Conservation (phyloP, 2,329 filamentous ascomycete species). For the Cryoendolithus antarcticus region DNA sequence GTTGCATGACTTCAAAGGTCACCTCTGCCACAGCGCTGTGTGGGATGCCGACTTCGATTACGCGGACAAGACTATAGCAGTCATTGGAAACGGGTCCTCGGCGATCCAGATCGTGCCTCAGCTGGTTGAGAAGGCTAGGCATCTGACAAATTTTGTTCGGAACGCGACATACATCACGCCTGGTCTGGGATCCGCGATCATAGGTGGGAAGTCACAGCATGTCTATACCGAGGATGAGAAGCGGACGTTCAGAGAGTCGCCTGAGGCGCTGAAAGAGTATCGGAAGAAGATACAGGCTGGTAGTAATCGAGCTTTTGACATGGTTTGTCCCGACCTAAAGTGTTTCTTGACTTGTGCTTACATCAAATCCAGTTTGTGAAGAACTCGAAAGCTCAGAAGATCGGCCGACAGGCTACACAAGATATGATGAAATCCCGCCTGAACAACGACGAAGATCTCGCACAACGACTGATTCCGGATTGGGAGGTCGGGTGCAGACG, state of each 20-base stretch:
- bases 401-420: conserved; percentile 11
- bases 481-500: conserved; percentile 55
- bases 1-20: conserved; percentile 24
- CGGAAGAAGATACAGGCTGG: conserved; percentile 24
- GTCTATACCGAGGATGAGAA: conserved; percentile 22
- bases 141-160: conserved; percentile 23
- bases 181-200: conserved; percentile 16
- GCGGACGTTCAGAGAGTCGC: conserved; percentile 18
- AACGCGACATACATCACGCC: conserved; percentile 24
- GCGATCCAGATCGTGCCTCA: conserved; percentile 29
- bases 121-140: conserved; percentile 20
- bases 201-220: conserved; percentile 18
- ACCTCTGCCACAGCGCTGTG: conserved; percentile 23
- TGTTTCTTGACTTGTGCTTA: background rate
- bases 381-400: conserved; percentile 29
- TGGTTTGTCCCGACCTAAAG: conserved; percentile 4
- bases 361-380: conserved; percentile 35
- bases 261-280: conserved; percentile 23
- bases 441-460: conserved; percentile 42
- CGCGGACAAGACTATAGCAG: conserved; percentile 18
- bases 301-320: conserved; percentile 19
- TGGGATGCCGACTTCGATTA: conserved; percentile 23
- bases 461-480: conserved; percentile 46
- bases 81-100: conserved; percentile 24
- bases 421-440: conserved; percentile 41